phyloP scores from a whole-genome alignment of 2,329 filamentous ascomycete genomes.

The Colletotrichum karsti region DNA sequence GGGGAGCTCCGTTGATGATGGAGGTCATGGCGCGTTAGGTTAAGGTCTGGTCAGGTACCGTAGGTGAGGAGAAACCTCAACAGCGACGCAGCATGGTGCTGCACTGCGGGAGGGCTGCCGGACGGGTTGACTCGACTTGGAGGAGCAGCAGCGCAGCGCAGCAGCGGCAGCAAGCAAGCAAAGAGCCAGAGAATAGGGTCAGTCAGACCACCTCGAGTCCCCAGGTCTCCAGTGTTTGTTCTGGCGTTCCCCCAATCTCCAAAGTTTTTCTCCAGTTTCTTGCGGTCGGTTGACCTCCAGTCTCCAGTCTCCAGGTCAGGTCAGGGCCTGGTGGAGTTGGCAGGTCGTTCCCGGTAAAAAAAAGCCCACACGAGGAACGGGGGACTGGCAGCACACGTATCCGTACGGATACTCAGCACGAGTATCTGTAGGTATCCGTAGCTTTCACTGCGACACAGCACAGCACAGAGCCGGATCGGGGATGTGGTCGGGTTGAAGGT shows the following conservation, averaged over 20 bases:
- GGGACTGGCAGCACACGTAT: neutral
- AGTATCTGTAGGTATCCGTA: neutral
- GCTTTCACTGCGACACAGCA: neutral
- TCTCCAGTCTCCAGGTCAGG: slow-evolving; percentile 1
- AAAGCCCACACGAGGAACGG: neutral
- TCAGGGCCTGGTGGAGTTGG: slow-evolving; percentile 20
- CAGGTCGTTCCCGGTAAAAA: slow-evolving; percentile 6
- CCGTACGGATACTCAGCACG: no score
- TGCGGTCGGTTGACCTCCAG: neutral
- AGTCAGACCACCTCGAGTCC: neutral
- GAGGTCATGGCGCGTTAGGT: slow-evolving; percentile 29
- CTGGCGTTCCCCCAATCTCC: neutral
- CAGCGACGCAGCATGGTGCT: slow-evolving; percentile 28
- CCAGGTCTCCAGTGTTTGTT: slow-evolving; percentile 8
- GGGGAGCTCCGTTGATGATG: slow-evolving; percentile 50
- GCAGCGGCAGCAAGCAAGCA: neutral
- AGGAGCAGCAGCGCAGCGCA: neutral
- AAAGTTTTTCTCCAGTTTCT: neutral
- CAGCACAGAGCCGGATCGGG: neutral
- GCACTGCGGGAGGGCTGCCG: slow-evolving; percentile 21
- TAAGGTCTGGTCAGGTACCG: no score
- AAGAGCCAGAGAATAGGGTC: neutral
- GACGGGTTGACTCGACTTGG: neutral
- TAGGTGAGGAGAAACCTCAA: slow-evolving; percentile 25
- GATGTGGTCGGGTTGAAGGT: neutral